phyloP scores from a whole-genome alignment of 2,329 filamentous ascomycete species.

The Alternaria gansuensis region DNA sequence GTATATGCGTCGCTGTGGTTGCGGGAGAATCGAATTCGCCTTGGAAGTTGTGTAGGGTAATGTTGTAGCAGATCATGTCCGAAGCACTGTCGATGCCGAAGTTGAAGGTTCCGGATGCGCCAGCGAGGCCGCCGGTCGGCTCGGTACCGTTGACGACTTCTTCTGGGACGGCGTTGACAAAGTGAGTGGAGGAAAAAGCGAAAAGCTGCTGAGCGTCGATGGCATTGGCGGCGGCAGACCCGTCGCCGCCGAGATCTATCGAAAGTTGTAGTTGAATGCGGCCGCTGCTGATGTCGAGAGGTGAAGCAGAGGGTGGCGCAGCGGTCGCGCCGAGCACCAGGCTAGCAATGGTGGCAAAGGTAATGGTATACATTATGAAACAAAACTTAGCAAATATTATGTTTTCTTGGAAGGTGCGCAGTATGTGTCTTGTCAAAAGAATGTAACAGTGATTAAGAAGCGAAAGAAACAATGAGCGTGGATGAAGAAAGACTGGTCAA shows the following conservation, averaged over 20 bases:
- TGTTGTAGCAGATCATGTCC: slow-evolving; percentile 60
- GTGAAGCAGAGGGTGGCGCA: slow-evolving; percentile 18
- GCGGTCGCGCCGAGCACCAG: slow-evolving; percentile 25
- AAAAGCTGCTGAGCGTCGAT: slow-evolving; percentile 34
- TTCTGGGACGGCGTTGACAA: slow-evolving; percentile 59
- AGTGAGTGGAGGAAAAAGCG: slow-evolving; percentile 61
- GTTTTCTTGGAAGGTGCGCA: neutral
- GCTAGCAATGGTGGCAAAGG: slow-evolving; percentile 20
- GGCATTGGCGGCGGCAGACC: slow-evolving; percentile 12
- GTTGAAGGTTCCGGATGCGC: slow-evolving; percentile 60
- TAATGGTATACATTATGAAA: slow-evolving; percentile 33
- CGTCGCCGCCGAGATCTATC: slow-evolving; percentile 30
- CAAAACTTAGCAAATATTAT: neutral
- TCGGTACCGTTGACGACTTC: slow-evolving; percentile 61
- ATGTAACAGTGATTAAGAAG: slow-evolving; percentile 18
- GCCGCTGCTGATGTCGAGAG: slow-evolving; percentile 24
- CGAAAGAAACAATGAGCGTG: slow-evolving; percentile 22
- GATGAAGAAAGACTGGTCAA: slow-evolving; percentile 38
- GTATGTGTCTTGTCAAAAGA: slow-evolving; percentile 15
- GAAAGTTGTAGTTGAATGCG: slow-evolving; percentile 27
- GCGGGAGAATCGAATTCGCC: slow-evolving; percentile 64
- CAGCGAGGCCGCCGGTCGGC: slow-evolving; percentile 55
- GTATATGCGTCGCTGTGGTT: slow-evolving; percentile 65
- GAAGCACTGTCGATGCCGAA: slow-evolving; percentile 61
- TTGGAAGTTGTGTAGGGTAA: slow-evolving; percentile 60